Base-by-base conservation (phyloP, 768 basidiomycete genomes). In the Boletus coccyginus region DNA sequence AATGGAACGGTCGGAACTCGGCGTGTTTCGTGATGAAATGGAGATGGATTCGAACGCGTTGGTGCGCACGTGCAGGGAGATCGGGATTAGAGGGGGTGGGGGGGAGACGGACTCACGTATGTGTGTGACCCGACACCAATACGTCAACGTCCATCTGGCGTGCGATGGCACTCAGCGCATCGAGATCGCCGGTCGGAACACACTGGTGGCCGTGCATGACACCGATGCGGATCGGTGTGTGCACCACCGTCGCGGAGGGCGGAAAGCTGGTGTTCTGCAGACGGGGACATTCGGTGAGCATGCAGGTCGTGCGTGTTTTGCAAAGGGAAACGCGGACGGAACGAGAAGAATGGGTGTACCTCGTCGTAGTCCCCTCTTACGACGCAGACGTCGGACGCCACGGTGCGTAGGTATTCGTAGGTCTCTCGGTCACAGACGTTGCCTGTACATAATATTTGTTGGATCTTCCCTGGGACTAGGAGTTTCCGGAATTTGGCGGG, bases 111-210 rank as follows among this genome's bases (percentile, higher is more conserved):
- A 73, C 90, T 69, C 66, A 96, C 95, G 85, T 86, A 73, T 98
- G 95, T 0, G 97, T 98, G 65, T 94, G 94, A 0, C 97, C 97
- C 3, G 88, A 92, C 21, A 98, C 75, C 36, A 98, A 78, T 0
- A 99, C 93, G 66, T 99, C 97, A 5, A 98, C 97, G 69, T 98
- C 96, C 91, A 99, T 93, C 74, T 95, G 93, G 38, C 96, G 77
- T 16, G 95, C 94, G 52, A 95, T 83, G 4, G 91, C 81, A 50
- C 84, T 87, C 42, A 98, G 79, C n/a, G 91, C 87, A 66, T 97
- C 94, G 4, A 94, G 78, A 69, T 97, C 94, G 14, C 95, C 97
- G 0, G 88, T 86, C 1, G 97, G 96, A 41, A 98, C 82, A 66
- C 84, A 88, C 71, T 98, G 95, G 73, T 96, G 93, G 0, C 96